These are phyloP conservation scores for Phytophthora pseudosyringae DNA, from an alignment of 352 stramenopile species.

Conservation along the genomic window DNA sequence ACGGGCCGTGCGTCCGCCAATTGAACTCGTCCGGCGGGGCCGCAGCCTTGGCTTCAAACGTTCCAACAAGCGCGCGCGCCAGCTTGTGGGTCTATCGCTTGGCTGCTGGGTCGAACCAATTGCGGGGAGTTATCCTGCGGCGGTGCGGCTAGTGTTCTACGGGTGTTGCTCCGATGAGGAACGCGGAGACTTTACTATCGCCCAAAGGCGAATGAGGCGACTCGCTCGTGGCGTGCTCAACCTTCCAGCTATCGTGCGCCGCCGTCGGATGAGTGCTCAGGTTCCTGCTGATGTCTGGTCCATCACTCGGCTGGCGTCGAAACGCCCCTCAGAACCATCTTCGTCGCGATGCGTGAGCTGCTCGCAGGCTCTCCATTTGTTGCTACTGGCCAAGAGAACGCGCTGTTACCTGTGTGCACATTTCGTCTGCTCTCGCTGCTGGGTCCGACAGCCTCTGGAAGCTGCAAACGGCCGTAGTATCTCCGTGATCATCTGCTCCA, in stretches of 20 bases:
- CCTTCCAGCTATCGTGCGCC: slow-evolving; percentile 26
- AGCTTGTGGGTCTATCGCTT: slow-evolving; percentile 25
- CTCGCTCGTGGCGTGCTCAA: slow-evolving; percentile 25
- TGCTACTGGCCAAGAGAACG: slow-evolving; percentile 31
- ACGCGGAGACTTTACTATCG: slow-evolving; percentile 2
- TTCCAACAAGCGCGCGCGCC: slow-evolving; percentile 21
- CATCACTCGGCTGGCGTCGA: not conserved
- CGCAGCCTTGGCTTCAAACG: slow-evolving; percentile 8
- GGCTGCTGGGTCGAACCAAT: slow-evolving; percentile 25
- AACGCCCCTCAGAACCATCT: not conserved
- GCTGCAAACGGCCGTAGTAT: slow-evolving; percentile 29
- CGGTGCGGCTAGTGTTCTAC: slow-evolving; percentile 22
- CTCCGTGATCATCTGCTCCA: slow-evolving; percentile 46
- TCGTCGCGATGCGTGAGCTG: slow-evolving; percentile 53
- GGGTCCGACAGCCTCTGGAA: slow-evolving; percentile 34
- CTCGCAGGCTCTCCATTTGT: slow-evolving; percentile 34
- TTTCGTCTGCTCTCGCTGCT: slow-evolving; percentile 40
- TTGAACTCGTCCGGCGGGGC: slow-evolving; percentile 23
- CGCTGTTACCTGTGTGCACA: slow-evolving; percentile 43
- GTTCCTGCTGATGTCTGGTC: slow-evolving; percentile 24
- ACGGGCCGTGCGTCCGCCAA: slow-evolving; percentile 24
- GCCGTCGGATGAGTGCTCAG: slow-evolving; percentile 24
- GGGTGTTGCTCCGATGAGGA: slow-evolving; percentile 5
- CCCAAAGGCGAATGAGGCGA: slow-evolving; percentile 17
- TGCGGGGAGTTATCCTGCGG: slow-evolving; percentile 5